phyloP scores from a whole-genome alignment of 2,329 filamentous ascomycete species.

The Penicillium griseofulvum region DNA sequence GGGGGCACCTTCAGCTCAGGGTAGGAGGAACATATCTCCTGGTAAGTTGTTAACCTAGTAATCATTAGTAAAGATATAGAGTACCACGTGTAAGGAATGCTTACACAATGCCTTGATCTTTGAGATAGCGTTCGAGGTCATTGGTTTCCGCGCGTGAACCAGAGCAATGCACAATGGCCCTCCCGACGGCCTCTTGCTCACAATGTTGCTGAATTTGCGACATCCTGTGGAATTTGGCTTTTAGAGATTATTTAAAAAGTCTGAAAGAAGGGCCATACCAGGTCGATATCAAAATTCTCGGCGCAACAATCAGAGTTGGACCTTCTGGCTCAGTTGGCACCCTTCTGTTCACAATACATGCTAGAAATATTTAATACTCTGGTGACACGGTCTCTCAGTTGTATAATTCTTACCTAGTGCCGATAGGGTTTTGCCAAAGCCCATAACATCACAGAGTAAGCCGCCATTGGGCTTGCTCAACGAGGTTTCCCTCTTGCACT shows the following conservation, averaged over 20 bases:
- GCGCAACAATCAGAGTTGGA: neutral
- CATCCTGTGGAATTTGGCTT: neutral
- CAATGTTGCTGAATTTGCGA: neutral
- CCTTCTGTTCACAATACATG: neutral
- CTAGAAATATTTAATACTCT: neutral
- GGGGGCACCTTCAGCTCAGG: neutral
- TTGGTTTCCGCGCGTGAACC: neutral
- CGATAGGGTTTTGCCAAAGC: neutral
- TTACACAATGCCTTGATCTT: neutral
- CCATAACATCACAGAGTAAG: slow-evolving; percentile 1
- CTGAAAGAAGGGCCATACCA: neutral
- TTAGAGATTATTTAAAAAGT: neutral
- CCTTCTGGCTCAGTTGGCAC: neutral
- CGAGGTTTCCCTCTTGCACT: neutral
- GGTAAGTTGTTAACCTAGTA: neutral
- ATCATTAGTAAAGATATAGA: neutral
- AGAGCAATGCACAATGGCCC: neutral
- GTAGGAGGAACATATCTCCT: neutral
- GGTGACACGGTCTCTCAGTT: no score
- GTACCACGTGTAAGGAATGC: neutral
- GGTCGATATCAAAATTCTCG: neutral
- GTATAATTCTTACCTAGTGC: neutral
- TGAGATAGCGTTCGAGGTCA: neutral
- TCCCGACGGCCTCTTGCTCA: rapidly evolving
- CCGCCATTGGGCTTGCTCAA: neutral